Evolutionary conservation across 2,329 filamentous ascomycete genomes (phyloP), one percentile per base, ranked within the genome.

Genomic region (Aureobasidium sp.): DNA sequence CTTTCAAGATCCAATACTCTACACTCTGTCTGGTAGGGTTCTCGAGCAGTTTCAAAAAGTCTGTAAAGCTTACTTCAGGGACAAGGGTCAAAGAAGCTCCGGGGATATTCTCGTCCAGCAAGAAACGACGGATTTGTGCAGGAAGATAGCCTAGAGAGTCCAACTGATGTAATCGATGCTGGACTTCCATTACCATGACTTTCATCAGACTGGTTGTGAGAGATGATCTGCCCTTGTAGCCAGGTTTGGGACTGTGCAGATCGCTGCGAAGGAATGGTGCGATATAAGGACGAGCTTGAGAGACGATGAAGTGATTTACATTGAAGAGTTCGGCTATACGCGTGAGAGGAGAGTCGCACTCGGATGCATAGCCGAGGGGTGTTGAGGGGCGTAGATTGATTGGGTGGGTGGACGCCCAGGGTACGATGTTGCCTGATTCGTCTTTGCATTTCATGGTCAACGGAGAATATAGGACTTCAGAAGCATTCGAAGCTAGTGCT

Each of bases 241-340:
- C 67, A 78, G 82, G 71, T 80, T 82, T 67, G 0, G 89, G 87
- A 5, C 88, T 87, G 73, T 92, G 89, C 77, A 92, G 85, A 67
- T 93, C 89, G 50, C 87, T 88, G 64, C 88, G 86, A 5, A 95
- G 80, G 69, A 96, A 94, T 0, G 92, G 92, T 32, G 93, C 87
- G 17, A 96, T 80, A 73, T 96, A 96, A 0, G 93, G 93, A 3
- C 92, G 83, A 0, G 93, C 91, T 77, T 97, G 93, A 66, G 89
- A 94, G 67, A 97, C 86, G 66, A 97, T 91, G 76, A 95, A 97
- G 77, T 97, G 92, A 71, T 96, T 95, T 59, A 95, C 90, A 72
- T 95, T 95, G 81, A 94, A 94, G 12, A 93, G 83, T 75, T 93
- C 88, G 7, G 88, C 85, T 34, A 94, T 86, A 42, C 90, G 84